Evolutionary conservation across 2,329 filamentous ascomycete species (phyloP).

Genomic region (Colletotrichum tofieldiae): DNA sequence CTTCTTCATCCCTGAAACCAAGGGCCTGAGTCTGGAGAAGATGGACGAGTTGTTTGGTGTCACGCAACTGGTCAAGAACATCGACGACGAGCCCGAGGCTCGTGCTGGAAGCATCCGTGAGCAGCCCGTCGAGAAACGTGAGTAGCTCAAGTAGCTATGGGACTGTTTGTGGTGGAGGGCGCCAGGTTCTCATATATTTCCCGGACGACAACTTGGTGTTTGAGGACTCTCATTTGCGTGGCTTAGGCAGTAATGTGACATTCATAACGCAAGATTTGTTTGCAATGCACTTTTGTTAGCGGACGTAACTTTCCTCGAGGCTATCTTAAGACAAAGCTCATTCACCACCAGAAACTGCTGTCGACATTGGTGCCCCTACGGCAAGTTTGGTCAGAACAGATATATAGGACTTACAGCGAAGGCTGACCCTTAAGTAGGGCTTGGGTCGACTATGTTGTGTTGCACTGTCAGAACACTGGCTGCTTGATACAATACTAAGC

Average conservation of each 20-base stretch:
- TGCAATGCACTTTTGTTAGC: not conserved
- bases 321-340: not conserved
- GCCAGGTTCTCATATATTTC: not conserved
- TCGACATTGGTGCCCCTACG: not conserved
- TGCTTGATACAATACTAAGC: not conserved
- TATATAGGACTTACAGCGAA: not conserved
- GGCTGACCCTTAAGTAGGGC: not conserved
- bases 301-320: slow-evolving; percentile 52
- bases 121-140: slow-evolving; percentile 47
- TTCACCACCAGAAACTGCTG: not conserved
- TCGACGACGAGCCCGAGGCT: slow-evolving; percentile 51
- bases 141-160: not conserved
- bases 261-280: not conserved
- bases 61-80: slow-evolving; percentile 59
- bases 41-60: slow-evolving; percentile 79
- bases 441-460: not conserved
- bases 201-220: not conserved
- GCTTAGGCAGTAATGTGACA: not conserved
- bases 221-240: not conserved
- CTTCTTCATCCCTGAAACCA: slow-evolving; percentile 81
- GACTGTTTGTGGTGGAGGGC: not conserved
- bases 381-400: too few relatives aligned
- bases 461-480: not conserved
- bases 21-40: slow-evolving; percentile 74
- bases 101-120: slow-evolving; percentile 59